Evolutionary conservation across 164 flowering plant species (phyloP).

Genomic region (Chimonanthus praecox): DNA sequence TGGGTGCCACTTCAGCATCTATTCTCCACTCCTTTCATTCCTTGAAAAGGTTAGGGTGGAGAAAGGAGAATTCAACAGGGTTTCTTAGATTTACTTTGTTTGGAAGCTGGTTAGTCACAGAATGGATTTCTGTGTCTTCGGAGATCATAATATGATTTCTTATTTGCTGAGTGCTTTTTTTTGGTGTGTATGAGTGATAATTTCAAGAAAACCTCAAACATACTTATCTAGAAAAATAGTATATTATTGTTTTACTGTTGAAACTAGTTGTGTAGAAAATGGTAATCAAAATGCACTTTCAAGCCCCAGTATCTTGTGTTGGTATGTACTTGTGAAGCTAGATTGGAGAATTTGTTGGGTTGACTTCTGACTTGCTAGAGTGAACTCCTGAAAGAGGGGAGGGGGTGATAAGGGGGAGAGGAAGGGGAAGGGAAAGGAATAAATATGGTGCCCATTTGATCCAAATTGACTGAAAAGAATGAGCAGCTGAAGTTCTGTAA

Average conservation of each 20-base stretch:
- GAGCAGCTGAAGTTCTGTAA: conserved; percentile 11
- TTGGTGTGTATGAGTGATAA: too few species aligned
- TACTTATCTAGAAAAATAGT: background rate
- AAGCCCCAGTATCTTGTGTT: background rate
- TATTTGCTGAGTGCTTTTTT: background rate
- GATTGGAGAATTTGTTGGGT: background rate
- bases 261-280: background rate
- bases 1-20: too few species aligned
- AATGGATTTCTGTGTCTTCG: too few species aligned
- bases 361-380: background rate
- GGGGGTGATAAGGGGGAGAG: too few species aligned
- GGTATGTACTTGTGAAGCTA: background rate
- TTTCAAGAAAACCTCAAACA: background rate
- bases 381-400: background rate
- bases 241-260: background rate
- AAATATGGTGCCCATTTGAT: too few species aligned
- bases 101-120: too few species aligned
- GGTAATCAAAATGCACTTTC: background rate
- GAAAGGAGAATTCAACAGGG: too few species aligned
- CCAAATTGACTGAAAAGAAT: too few species aligned
- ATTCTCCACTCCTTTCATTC: too few species aligned
- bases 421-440: too few species aligned
- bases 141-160: background rate
- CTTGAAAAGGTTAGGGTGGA: too few species aligned
- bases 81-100: too few species aligned